Base-by-base conservation (phyloP, 1,284 basidiomycete species). In the Garcileccinum viscosum region DNA sequence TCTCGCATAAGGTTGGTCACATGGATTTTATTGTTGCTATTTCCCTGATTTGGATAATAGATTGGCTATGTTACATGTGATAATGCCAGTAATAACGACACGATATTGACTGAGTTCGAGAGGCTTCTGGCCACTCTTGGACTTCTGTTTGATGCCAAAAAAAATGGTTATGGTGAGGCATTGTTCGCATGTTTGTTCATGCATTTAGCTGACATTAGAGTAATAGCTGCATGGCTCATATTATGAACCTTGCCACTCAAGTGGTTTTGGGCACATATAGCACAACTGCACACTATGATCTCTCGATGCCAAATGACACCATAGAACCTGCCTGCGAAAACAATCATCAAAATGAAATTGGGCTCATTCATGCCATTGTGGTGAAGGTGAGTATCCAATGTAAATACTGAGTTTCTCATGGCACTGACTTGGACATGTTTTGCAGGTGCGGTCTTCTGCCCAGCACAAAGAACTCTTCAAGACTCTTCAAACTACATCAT, bases 61-160 rank as follows among this genome's bases (percentile, higher is more conserved):
- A 65, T 65, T 24, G 27, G 53, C 33, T 37, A 65, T n/a, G n/a
- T n/a, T n/a, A n/a, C n/a, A n/a, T n/a, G n/a, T n/a, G n/a, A n/a
- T n/a, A n/a, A n/a, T n/a, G 63, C 69, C 27, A 64, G 27, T 6
- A 70, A 70, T n/a, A 69, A 66, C 5, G 8, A 66, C 33, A 64
- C 7, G 0, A 71, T 71, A 64, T 47, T 71, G 61, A 5, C 11
- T 0, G 64, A 71, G 15, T 68, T 71, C 24, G 22, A 22, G 9
- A 22, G 47, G 19, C 47, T 50, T 24, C 47, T 50, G 15, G 47
- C n/a, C 40, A 22, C 19, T 50, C 47, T 65, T n/a, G 56, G 27
- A 9, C 24, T 11, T 14, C 50, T 27, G 7, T 30, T 30, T 19
- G 27, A 50, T n/a, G 17, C 22, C 15, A 24, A 22, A 50, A 50